Base-by-base conservation (phyloP, 225 moss, liverwort and hornwort species). In the Anthoceros angustus region DNA sequence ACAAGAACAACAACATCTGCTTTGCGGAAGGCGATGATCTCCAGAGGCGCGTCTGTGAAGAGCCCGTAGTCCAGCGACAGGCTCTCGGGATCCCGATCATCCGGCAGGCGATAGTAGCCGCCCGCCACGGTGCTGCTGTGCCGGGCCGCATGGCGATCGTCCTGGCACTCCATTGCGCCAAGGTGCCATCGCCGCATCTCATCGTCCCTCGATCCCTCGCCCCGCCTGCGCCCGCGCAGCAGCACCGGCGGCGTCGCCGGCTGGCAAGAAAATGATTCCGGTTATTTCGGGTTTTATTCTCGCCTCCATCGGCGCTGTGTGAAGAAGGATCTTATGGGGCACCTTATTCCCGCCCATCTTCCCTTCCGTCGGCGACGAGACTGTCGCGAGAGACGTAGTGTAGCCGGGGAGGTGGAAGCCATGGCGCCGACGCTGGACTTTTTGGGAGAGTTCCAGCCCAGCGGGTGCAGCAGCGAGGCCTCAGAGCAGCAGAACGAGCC, bases 111-210 rank as follows among this genome's bases (percentile, higher is more conserved):
- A 23, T 55, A 55, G 55, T 55, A 55, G 55, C n/a, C 7, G 55
- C 55, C 55, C 55, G n/a, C 55, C 55, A 23, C 55, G 8, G n/a
- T 5, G 55, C 55, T 12, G 55, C 55, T 55, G 11, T 1, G 45
- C 45, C 45, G 45, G 45, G 1, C 12, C 12, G 45, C 45, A 46
- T 11, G 45, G 45, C 11, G 45, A 11, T 46, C 45, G 45, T 46
- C 45, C 45, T 46, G 45, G 1, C n/a, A 23, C 55, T 55, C 55
- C 16, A 8, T 55, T 55, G 55, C 55, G 55, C 55, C 55, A 15
- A 23, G 55, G 55, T 15, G 55, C 55, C 55, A 55, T 55, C 55
- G 55, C 55, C 55, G 23, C 55, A 55, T 55, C 55, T 55, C 55
- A 55, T 55, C 6, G 55, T 55, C 23, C 55, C 55, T 12, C 12